Evolutionary conservation across 768 basidiomycete genomes (phyloP).

Genomic region (Peribolospora kevripleyi): DNA sequence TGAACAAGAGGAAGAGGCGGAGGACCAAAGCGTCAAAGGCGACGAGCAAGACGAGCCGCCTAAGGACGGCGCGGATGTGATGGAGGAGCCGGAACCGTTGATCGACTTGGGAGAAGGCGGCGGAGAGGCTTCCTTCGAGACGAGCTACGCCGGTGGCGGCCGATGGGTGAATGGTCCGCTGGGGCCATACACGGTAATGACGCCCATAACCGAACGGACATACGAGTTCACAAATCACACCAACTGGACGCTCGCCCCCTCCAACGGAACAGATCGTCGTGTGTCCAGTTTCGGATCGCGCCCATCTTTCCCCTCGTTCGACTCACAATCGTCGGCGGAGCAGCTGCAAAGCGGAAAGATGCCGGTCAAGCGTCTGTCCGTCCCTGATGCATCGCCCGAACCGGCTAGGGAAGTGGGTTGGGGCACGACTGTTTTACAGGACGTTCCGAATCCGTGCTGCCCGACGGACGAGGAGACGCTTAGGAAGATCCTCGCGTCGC

Average conservation of each 20-base stretch:
- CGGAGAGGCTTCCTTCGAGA: not conserved
- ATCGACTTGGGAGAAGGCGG: conserved; percentile 5
- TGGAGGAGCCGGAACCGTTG: conserved; percentile 1
- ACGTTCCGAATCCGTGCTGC: conserved; percentile 59
- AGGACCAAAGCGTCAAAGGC: conserved; percentile 6
- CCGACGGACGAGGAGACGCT: conserved; percentile 32
- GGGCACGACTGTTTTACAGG: too few species aligned
- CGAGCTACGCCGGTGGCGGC: not conserved
- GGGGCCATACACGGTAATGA: conserved; percentile 35
- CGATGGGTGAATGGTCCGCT: too few species aligned
- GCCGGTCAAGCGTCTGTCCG: too few species aligned
- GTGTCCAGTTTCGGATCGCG: too few species aligned
- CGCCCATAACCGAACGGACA: conserved; percentile 88
- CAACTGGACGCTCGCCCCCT: not conserved
- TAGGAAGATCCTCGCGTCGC: conserved; percentile 27
- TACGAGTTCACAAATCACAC: conserved; percentile 55
- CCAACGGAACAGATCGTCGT: too few species aligned
- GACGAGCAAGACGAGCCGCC: conserved; percentile 17
- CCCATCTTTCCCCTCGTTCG: too few species aligned
- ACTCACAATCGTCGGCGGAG: too few species aligned
- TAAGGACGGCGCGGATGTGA: conserved; percentile 13
- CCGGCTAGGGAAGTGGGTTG: too few species aligned
- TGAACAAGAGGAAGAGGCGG: conserved; percentile 16
- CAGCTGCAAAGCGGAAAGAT: too few species aligned
- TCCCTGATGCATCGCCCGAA: too few species aligned